Evolutionary conservation across 208 protist genomes (phyloP), one percentile per base, ranked within the genome.

Genomic region (Trichomonas gallinae): DNA sequence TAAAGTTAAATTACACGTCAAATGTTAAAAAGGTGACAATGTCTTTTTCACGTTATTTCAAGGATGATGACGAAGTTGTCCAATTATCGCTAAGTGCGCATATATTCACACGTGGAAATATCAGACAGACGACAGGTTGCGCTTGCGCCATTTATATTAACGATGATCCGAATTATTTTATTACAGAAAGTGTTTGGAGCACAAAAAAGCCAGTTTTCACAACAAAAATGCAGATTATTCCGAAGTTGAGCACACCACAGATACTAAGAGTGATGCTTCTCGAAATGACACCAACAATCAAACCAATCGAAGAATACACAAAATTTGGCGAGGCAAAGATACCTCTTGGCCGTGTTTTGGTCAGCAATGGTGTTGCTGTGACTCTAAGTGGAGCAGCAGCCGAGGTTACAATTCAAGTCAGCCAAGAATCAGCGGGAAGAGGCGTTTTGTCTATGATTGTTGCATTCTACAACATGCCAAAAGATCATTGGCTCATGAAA

Each of bases 401-500:
- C 9, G 87, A 93, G 26, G 40, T 93, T 31, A 93, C 42, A 8
- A 93, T 93, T 51, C 40, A 58, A 51, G 87, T 93, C 26, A 51
- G 17, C 45, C 87, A 93, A 51, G 17, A 48, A 48, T 48, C 87
- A 38, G 17, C 11, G n/a, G 87, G 87, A 38, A 42, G 87, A 42
- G 87, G 87, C 3, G 44, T 93, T 93, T 51, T 93, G 26, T 93
- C 87, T 48, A 93, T 93, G 87, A 51, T 93, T 38, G 44, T 93
- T 38, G 87, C 87, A 51, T 93, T 93, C 31, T 42, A 34, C 44
- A 34, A 34, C 13, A 93, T 93, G 87, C 87, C 87, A 9, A 93
- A 93, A 51, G 44, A 93, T 38, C 87, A 93, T 21, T 93, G 87
- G 87, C 44, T 93, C 0, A 93, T 51, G 44, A 93, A 93, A 38